Conservation (phyloP, 306 rosid species). For the Prunus kanzakura region DNA sequence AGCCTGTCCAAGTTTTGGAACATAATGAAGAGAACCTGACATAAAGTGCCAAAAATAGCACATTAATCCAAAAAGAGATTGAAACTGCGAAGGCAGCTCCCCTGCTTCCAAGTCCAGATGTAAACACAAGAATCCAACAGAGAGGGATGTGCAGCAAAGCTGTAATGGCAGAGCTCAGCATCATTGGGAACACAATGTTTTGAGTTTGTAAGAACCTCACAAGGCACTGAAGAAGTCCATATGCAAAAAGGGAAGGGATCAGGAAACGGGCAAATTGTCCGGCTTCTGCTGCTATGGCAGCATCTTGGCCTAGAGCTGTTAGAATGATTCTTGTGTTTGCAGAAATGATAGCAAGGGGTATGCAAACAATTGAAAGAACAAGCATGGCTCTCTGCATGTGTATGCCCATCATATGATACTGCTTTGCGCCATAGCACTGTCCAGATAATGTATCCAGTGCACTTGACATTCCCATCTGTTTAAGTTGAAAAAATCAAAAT, state of each 20-base stretch:
- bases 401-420: slow-evolving; percentile 54
- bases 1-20: slow-evolving; percentile 61
- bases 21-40: slow-evolving; percentile 54
- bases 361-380: slow-evolving; percentile 33
- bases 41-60: slow-evolving; percentile 43
- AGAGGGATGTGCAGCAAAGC: slow-evolving; percentile 36
- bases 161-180: slow-evolving; percentile 43
- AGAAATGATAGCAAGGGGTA: slow-evolving; percentile 47
- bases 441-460: slow-evolving; percentile 80
- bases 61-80: slow-evolving; percentile 60
- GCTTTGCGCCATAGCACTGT: slow-evolving; percentile 75
- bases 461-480: slow-evolving; percentile 68
- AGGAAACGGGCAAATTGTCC: slow-evolving; percentile 47
- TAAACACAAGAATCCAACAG: slow-evolving; percentile 57
- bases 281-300: slow-evolving; percentile 45
- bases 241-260: slow-evolving; percentile 64
- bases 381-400: slow-evolving; percentile 66
- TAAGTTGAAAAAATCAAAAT: neutral
- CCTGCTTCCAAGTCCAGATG: slow-evolving; percentile 49
- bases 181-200: slow-evolving; percentile 68
- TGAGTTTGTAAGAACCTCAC: slow-evolving; percentile 62
- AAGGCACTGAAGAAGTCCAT: slow-evolving; percentile 56
- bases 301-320: slow-evolving; percentile 47
- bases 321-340: slow-evolving; percentile 47
- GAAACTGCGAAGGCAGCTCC: slow-evolving; percentile 67